These are phyloP conservation scores for Corylus avellana DNA, from an alignment of 306 rosid genomes.

Conservation along the genomic window DNA sequence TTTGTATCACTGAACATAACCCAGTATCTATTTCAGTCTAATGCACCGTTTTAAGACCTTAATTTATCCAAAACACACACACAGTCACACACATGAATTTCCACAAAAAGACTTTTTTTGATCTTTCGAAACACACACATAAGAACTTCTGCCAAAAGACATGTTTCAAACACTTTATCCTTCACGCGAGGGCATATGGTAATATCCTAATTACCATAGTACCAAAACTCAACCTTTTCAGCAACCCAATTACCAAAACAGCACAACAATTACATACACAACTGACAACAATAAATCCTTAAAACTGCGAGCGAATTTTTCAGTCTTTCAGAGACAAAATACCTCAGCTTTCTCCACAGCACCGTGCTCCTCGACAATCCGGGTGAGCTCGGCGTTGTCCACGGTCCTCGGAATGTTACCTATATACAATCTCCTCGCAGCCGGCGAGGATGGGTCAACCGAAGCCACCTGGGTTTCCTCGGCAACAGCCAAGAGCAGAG, in stretches of 20 bases:
- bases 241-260: background rate
- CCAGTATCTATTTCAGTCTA: background rate
- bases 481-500: constrained; percentile 52
- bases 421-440: constrained; percentile 68
- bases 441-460: constrained; percentile 39
- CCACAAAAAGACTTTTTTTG: background rate
- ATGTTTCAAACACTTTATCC: background rate
- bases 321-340: background rate
- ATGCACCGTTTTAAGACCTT: background rate
- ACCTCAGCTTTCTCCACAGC: constrained; percentile 91
- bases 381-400: constrained; percentile 59
- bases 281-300: background rate
- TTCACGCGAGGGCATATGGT: background rate
- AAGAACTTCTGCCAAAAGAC: background rate
- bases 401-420: constrained; percentile 88
- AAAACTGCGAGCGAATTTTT: background rate
- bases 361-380: constrained; percentile 77
- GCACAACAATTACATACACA: background rate
- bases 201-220: background rate
- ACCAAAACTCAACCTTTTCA: background rate
- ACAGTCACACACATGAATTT: background rate
- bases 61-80: background rate
- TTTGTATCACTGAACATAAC: background rate
- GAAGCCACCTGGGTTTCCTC: constrained; percentile 47
- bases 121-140: background rate